Conservation (phyloP, 192 early-diverging fungal species). For the Coemansia sp. region DNA sequence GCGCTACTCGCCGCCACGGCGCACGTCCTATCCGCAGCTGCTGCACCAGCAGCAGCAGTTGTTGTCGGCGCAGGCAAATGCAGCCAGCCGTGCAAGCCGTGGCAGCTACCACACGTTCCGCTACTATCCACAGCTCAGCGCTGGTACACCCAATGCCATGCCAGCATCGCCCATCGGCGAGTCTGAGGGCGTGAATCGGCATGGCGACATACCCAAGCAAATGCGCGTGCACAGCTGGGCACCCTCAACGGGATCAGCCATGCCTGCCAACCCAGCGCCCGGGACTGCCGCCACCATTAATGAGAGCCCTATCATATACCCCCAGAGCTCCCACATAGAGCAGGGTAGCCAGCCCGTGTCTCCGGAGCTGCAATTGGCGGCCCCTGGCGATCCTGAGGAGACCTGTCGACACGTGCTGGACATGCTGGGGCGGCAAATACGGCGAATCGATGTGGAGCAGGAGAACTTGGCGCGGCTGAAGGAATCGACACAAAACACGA, state of each 20-base stretch:
- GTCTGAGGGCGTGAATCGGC: background rate
- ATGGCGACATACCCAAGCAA: background rate
- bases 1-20: conserved; percentile 27
- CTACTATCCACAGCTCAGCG: background rate
- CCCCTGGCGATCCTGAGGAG: conserved; percentile 19
- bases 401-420: conserved; percentile 39
- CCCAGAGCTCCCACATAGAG: background rate
- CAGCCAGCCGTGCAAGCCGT: background rate
- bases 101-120: background rate
- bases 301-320: too few relatives aligned
- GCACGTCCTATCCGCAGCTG: conserved; percentile 43
- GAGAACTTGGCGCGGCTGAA: conserved; percentile 25
- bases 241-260: background rate
- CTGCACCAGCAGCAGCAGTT: background rate
- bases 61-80: background rate
- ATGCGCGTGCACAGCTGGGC: conserved; percentile 4
- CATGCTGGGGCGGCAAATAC: conserved; percentile 29
- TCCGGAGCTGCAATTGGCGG: background rate
- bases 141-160: background rate
- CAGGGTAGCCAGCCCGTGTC: background rate
- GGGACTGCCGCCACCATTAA: background rate
- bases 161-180: background rate
- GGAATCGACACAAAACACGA: conserved; percentile 30
- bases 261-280: background rate
- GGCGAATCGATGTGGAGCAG: conserved; percentile 45